A percentile compares a stretch with the other conserved stretches of the same genome.
Conservation (phyloP, 2,329 filamentous ascomycete species). For the Apiospora marii region DNA sequence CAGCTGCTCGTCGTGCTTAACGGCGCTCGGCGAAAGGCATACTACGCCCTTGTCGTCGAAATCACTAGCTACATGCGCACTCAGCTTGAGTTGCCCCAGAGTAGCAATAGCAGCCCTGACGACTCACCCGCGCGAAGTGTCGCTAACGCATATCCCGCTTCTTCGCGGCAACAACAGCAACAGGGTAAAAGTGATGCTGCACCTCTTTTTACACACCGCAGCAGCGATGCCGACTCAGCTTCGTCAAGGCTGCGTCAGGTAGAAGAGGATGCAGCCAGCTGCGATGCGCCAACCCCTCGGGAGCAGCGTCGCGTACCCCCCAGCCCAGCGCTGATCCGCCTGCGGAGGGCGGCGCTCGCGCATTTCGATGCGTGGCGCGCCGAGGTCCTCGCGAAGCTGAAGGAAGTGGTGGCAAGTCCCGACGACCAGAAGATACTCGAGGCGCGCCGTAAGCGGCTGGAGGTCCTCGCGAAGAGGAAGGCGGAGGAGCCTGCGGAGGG, state of each 20-base stretch:
- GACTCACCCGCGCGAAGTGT: not conserved
- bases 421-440: conserved; percentile 56
- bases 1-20: conserved; percentile 64
- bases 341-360: conserved; percentile 64
- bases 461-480: conserved; percentile 49
- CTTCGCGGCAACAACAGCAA: conserved; percentile 22
- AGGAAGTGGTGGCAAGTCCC: conserved; percentile 67
- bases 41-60: conserved; percentile 58
- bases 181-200: conserved; percentile 17
- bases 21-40: conserved; percentile 57
- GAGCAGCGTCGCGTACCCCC: conserved; percentile 29
- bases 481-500: conserved; percentile 46
- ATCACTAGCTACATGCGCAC: conserved; percentile 63
- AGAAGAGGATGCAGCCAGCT: not conserved
- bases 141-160: conserved; percentile 30
- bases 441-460: conserved; percentile 55
- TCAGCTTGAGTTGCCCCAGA: conserved; percentile 52
- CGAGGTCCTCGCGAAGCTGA: conserved; percentile 73
- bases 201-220: conserved; percentile 34
- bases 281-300: not conserved
- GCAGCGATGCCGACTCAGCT: conserved; percentile 27
- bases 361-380: conserved; percentile 83
- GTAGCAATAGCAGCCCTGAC: conserved; percentile 19
- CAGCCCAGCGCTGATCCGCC: conserved; percentile 42
- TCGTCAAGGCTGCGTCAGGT: not conserved